phyloP scores from a whole-genome alignment of 306 rosid species.

The Fragaria ananassa region DNA sequence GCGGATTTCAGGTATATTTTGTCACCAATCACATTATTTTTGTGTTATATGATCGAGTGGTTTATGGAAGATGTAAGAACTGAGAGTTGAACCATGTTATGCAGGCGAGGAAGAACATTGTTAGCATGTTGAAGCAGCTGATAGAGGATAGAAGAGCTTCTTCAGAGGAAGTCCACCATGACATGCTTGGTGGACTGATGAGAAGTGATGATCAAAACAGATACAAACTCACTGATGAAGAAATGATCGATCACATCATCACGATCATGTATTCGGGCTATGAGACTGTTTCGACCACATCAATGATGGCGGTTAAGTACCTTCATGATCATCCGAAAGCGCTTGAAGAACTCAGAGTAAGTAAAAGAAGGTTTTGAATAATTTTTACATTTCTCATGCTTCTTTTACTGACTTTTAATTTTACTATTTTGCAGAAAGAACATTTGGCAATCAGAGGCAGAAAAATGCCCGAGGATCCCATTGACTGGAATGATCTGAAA shows the following conservation, averaged over 20 bases:
- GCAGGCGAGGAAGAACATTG: conserved; percentile 83
- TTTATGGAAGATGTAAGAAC: background rate
- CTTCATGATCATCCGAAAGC: conserved; percentile 88
- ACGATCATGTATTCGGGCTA: conserved; percentile 87
- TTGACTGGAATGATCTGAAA: conserved; percentile 65
- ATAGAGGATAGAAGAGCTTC: conserved; percentile 62
- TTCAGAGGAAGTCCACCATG: conserved; percentile 48
- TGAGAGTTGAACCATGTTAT: conserved; percentile 4
- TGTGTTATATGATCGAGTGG: background rate
- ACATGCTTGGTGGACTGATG: conserved; percentile 73
- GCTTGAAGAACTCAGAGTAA: conserved; percentile 85
- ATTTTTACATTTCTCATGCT: background rate
- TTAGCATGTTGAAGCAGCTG: conserved; percentile 51
- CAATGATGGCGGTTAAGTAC: conserved; percentile 98
- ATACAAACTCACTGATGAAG: conserved; percentile 67
- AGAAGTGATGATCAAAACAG: conserved; percentile 58
- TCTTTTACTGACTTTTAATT: conserved; percentile 19
- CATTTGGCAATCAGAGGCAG: conserved; percentile 74
- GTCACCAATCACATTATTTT: background rate
- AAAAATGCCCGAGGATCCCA: conserved; percentile 65
- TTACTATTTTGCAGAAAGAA: conserved; percentile 51
- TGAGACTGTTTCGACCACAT: conserved; percentile 95
- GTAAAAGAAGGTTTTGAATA: conserved; percentile 22
- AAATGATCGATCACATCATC: conserved; percentile 74
- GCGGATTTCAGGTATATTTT: conserved; percentile 64